Evolutionary conservation across 2,329 filamentous ascomycete species (phyloP), one percentile per base, ranked within the genome.

Genomic region (Ophiostoma novo-ulmi): DNA sequence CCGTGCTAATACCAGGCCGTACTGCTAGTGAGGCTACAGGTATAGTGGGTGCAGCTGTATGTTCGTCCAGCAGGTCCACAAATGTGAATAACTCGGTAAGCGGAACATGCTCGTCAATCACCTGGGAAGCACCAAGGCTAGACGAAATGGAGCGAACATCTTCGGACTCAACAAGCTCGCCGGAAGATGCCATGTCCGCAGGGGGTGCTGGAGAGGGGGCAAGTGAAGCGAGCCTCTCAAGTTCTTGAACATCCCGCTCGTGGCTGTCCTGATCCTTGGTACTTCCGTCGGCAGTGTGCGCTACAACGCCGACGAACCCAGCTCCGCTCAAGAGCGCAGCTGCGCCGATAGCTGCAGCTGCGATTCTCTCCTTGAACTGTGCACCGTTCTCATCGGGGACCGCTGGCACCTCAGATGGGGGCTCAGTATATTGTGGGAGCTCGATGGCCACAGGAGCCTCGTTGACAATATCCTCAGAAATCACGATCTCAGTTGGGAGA

Each of bases 1-100:
- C 79, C 64, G 75, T 68, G 72, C 77, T 75, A 73, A 75, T 65
- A 31, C 76, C 70, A 52, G 74, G 74, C 39, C 73, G 71, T 61
- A 75, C 71, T 38, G 72, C 70, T 70, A 75, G 69, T 1, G 44
- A 58, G 1, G 69, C 22, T 3, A 63, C 22, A 35, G 73, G 70
- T 17, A 64, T 55, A 48, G 69, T 70, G 31, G 71, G 71, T 48
- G 70, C 67, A 74, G 70, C 68, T 70, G 52, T 44, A 22, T 14
- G 22, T 14, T 48, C 63, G 67, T 48, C n/a, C 8, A 26, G 22
- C 5, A 11, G 3, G 13, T 65, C 70, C 22, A 71, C 61, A 1
- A 63, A 69, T 44, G 74, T 66, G 35, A 71, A 73, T 14, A 72
- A 70, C 68, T 72, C 71, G 0, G 69, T 67, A 2, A 72, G 65